Conservation (phyloP, 2,329 filamentous ascomycete species). For the Alternaria angustiovoidea region DNA sequence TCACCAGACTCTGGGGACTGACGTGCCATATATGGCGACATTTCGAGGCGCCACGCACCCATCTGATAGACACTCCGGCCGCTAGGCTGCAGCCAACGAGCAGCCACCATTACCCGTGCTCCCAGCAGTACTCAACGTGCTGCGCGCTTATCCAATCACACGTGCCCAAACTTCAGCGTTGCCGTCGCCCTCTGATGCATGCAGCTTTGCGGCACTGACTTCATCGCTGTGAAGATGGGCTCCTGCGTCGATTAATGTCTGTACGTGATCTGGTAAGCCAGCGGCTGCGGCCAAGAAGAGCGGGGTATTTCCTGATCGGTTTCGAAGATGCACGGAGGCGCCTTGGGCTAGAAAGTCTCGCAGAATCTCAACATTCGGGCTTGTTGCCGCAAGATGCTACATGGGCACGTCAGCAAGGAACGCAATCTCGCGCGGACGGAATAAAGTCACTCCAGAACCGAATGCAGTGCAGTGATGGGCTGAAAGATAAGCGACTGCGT, state of each 20-base stretch:
- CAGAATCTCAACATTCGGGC: conserved; percentile 63
- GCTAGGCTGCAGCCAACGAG: conserved; percentile 30
- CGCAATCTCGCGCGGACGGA: conserved; percentile 38
- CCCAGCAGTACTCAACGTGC: conserved; percentile 24
- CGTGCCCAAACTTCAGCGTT: conserved; percentile 43
- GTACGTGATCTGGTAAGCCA: conserved; percentile 63
- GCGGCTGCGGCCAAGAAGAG: conserved; percentile 67
- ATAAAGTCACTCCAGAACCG: conserved; percentile 36
- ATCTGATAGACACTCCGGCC: conserved; percentile 22
- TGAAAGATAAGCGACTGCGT: conserved; percentile 43
- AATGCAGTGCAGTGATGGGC: conserved; percentile 21
- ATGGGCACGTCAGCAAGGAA: conserved; percentile 39
- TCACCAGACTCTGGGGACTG: conserved; percentile 37
- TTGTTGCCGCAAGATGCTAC: conserved; percentile 66
- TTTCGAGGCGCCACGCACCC: conserved; percentile 29
- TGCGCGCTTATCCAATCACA: conserved; percentile 40
- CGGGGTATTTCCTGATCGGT: conserved; percentile 65
- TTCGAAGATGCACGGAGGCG: conserved; percentile 67
- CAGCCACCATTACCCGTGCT: conserved; percentile 41
- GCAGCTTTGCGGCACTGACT: conserved; percentile 60
- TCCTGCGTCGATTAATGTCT: conserved; percentile 63
- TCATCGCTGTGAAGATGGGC: conserved; percentile 68
- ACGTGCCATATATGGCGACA: conserved; percentile 38
- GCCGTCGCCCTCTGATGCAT: conserved; percentile 46
- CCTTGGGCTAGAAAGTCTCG: conserved; percentile 64